Evolutionary conservation across 768 basidiomycete genomes (phyloP).

Genomic region (Mrakia frigida): DNA sequence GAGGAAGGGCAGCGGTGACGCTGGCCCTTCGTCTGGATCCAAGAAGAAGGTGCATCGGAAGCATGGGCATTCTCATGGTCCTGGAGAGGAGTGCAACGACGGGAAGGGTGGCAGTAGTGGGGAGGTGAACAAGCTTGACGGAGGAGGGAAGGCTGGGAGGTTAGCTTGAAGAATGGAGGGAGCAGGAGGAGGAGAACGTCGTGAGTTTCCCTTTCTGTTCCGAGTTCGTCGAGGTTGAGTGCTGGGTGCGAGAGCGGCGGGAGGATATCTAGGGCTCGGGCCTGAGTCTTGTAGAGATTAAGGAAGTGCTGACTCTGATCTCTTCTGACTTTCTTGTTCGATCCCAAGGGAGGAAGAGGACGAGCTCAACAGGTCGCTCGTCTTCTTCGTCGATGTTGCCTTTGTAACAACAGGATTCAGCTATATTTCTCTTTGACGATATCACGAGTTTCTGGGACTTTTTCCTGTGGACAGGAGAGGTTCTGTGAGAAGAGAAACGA

Average conservation of each 20-base stretch:
- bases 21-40: not conserved
- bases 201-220: not conserved
- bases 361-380: no score
- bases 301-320: no score
- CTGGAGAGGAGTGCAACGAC: not conserved
- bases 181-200: not conserved
- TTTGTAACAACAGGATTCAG: not conserved
- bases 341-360: no score
- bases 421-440: not conserved
- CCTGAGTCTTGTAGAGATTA: no score
- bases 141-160: constrained; percentile 10
- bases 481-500: no score
- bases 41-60: not conserved
- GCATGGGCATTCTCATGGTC: not conserved
- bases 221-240: not conserved
- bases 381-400: not conserved
- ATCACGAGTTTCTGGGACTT: not conserved
- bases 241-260: not conserved
- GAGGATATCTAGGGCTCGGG: not conserved
- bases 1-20: not conserved
- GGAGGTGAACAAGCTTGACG: constrained; percentile 29
- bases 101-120: not conserved
- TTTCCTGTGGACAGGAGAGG: no score
- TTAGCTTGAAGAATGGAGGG: not conserved
- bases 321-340: no score